Evolutionary conservation across 2,329 filamentous ascomycete species (phyloP), one percentile per base, ranked within the genome.

Genomic region (Fusarium longipes): DNA sequence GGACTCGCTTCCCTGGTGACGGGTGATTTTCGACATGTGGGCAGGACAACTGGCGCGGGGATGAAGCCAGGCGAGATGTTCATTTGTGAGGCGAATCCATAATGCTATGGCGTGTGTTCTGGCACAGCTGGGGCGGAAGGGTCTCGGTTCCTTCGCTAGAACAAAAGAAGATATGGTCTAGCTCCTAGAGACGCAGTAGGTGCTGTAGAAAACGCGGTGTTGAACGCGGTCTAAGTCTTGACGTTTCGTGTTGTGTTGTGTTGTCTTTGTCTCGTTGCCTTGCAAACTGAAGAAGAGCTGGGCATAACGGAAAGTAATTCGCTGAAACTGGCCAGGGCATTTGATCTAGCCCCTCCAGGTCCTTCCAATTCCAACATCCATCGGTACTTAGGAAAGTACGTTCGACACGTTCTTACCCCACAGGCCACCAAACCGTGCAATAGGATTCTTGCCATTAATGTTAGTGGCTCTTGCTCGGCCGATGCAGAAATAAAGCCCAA

Each of bases 381-480:
- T 65, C 44, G 51, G 45, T 60, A 57, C 52, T 64, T 53, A 45
- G 30, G 36, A 29, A 52, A 38, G 58, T 57, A 64, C 55, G 33
- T 62, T n/a, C 33, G 29, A 61, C 55, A 59, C 55, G 58, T 47
- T 63, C 53, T 55, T 72, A 63, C 71, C 68, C 71, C 71, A 73
- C 66, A 67, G 48, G 52, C 52, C 25, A 33, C 14, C 12, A 40
- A 38, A 40, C 63, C 56, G 66, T 62, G 67, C 71, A 73, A 73
- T 73, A 70, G 71, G 71, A 73, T 72, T 60, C 54, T 32, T 57
- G 58, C 71, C 71, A 70, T 58, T 45, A 44, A 44, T 49, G 49
- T 57, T 67, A 72, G 71, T 65, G 71, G 59, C 57, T 49, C 65
- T n/a, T n/a, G n/a, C n/a, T 64, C 50, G 65, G 71, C 65, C 66